A percentile compares a stretch with the other conserved stretches of the same genome.
Conservation (phyloP, 2,329 filamentous ascomycete species). For the Aspergillus quadricinctus region DNA sequence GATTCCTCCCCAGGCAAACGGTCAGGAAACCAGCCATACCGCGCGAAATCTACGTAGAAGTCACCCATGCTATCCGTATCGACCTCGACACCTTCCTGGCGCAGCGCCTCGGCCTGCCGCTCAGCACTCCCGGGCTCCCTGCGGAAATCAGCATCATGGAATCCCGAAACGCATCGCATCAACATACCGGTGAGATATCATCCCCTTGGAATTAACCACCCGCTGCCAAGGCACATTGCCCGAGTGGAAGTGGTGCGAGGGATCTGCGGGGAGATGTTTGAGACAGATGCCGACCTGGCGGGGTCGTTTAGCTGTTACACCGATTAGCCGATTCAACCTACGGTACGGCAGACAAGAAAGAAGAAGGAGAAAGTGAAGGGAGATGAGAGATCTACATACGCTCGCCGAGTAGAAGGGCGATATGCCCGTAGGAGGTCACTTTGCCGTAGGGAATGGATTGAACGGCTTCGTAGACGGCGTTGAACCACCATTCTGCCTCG, state of each 20-base stretch:
- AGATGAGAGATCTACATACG: constrained; percentile 53
- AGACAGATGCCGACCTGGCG: constrained; percentile 87
- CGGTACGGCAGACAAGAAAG: neutral
- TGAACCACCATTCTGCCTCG: constrained; percentile 47
- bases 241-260: constrained; percentile 58
- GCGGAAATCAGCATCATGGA: neutral
- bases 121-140: constrained; percentile 42
- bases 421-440: constrained; percentile 81
- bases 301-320: constrained; percentile 59
- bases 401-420: constrained; percentile 57
- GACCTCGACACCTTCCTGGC: constrained; percentile 41
- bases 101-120: constrained; percentile 39
- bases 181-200: constrained; percentile 74
- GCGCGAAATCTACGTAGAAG: constrained; percentile 38
- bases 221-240: constrained; percentile 90
- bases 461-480: constrained; percentile 74
- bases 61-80: constrained; percentile 41
- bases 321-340: neutral
- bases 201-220: constrained; percentile 81
- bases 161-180: constrained; percentile 1
- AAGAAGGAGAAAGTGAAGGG: constrained; percentile 61
- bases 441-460: constrained; percentile 78
- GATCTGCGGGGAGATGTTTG: constrained; percentile 67
- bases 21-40: constrained; percentile 49
- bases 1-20: constrained; percentile 34